Evolutionary conservation across 2,329 filamentous ascomycete genomes (phyloP).

Genomic region (Fusarium sp.): DNA sequence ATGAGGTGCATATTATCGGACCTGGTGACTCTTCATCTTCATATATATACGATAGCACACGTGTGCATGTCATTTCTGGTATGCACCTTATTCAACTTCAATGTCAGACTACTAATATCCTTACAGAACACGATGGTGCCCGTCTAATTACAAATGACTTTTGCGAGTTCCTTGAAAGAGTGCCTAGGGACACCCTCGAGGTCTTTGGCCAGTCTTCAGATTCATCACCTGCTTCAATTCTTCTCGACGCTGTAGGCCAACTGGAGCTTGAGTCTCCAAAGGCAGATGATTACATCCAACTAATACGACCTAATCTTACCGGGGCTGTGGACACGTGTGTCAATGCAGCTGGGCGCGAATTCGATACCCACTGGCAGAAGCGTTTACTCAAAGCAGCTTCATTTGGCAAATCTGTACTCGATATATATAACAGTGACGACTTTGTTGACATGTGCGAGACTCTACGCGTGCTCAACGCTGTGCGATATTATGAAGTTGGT

Average conservation of each 20-base stretch:
- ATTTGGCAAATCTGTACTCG: conserved; percentile 95
- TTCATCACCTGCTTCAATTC: conserved; percentile 87
- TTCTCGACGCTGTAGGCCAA: conserved; percentile 90
- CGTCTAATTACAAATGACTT: conserved; percentile 88
- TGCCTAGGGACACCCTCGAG: conserved; percentile 84
- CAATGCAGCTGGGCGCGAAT: conserved; percentile 91
- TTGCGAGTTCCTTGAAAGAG: conserved; percentile 97
- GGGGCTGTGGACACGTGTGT: conserved; percentile 95
- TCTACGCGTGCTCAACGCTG: conserved; percentile 88
- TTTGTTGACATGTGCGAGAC: conserved; percentile 99
- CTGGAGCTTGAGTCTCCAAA: conserved; percentile 94
- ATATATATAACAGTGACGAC: conserved; percentile 97
- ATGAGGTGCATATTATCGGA: conserved; percentile 93
- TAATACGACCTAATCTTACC: conserved; percentile 85
- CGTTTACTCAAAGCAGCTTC: conserved; percentile 94
- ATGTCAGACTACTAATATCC: conserved; percentile 7
- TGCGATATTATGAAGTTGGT: conserved; percentile 89
- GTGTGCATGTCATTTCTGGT: conserved; percentile 88
- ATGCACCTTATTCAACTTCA: conserved; percentile 20
- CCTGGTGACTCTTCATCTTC: conserved; percentile 78
- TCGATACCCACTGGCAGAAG: conserved; percentile 91
- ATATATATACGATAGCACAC: conserved; percentile 89
- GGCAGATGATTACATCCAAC: conserved; percentile 95
- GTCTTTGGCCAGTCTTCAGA: conserved; percentile 90
- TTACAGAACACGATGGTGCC: conserved; percentile 78